Percentiles rank a stretch among this genome's conserved stretches.
Conservation (phyloP, 768 basidiomycete genomes). For the Termitomyces sp. region DNA sequence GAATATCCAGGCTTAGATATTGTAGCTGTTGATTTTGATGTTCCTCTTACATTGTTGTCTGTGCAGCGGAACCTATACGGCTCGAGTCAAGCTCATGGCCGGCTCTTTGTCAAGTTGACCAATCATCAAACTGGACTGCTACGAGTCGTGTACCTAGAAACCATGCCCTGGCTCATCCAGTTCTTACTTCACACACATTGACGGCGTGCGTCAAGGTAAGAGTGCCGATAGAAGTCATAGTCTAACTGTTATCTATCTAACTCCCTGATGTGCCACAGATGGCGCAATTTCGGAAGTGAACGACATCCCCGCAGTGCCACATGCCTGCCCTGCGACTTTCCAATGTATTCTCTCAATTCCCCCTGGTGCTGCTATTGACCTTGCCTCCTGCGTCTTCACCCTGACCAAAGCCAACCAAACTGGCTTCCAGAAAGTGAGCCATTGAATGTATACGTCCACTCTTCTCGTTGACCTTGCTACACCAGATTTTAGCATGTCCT, state of each 20-base stretch:
- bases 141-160: constrained; percentile 73
- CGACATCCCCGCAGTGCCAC: constrained; percentile 64
- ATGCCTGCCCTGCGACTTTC: constrained; percentile 72
- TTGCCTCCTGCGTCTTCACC: constrained; percentile 80
- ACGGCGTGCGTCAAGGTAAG: constrained; percentile 43
- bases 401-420: constrained; percentile 24
- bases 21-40: constrained; percentile 31
- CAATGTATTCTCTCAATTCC: constrained; percentile 69
- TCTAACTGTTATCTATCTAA: background rate
- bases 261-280: constrained; percentile 30
- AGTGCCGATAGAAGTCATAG: background rate
- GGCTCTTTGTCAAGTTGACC: constrained; percentile 57
- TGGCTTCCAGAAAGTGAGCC: constrained; percentile 11
- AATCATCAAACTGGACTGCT: constrained; percentile 48
- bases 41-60: constrained; percentile 46
- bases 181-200: constrained; percentile 66
- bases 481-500: constrained; percentile 99
- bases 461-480: constrained; percentile 93
- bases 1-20: background rate
- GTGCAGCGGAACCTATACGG: constrained; percentile 70
- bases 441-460: constrained; percentile 70
- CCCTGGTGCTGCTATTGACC: constrained; percentile 49
- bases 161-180: constrained; percentile 89
- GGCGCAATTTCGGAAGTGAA: constrained; percentile 58
- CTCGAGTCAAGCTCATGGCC: constrained; percentile 69